These are phyloP conservation scores for Penicillium psychrofluorescens DNA, from an alignment of 495 filamentous ascomycete genomes.

Conservation along the genomic window DNA sequence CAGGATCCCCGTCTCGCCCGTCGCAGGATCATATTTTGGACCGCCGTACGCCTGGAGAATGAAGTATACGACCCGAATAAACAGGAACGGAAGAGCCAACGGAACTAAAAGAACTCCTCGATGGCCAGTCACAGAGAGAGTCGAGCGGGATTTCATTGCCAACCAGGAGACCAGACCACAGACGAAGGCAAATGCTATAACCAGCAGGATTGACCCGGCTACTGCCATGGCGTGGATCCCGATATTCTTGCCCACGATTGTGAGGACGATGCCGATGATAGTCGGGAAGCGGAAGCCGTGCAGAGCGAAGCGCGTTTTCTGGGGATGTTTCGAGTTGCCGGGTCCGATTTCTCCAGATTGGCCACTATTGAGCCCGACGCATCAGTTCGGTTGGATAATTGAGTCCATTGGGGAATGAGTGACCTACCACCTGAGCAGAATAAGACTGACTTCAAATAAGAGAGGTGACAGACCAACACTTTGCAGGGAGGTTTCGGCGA, in stretches of 20 bases:
- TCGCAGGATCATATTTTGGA: constrained; percentile 13
- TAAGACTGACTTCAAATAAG: constrained; percentile 27
- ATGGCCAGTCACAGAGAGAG: constrained; percentile 14
- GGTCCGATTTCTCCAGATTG: constrained; percentile 23
- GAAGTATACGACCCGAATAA: constrained; percentile 18
- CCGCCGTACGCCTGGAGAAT: constrained; percentile 3
- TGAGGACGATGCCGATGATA: constrained; percentile 17
- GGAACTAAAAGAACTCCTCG: constrained; percentile 13
- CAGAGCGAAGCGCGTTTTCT: constrained; percentile 6
- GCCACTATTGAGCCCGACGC: constrained; percentile 10
- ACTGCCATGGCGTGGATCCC: constrained; percentile 11
- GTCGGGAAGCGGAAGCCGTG: constrained; percentile 22
- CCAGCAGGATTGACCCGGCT: constrained; percentile 17
- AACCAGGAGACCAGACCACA: constrained; percentile 18
- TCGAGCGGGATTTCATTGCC: constrained; percentile 12
- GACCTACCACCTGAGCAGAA: constrained; percentile 24
- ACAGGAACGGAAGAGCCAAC: constrained; percentile 19
- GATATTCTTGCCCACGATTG: constrained; percentile 17
- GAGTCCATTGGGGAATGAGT: too few species aligned
- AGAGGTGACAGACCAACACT: constrained; percentile 28
- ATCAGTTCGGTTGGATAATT: too few species aligned
- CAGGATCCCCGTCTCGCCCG: constrained; percentile 14
- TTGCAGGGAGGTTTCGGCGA: constrained; percentile 18
- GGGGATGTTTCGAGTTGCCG: constrained; percentile 22
- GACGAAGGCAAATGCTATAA: constrained; percentile 20